phyloP scores from a whole-genome alignment of 805 yeast genomes.

The Saccharomycopsis sp. region DNA sequence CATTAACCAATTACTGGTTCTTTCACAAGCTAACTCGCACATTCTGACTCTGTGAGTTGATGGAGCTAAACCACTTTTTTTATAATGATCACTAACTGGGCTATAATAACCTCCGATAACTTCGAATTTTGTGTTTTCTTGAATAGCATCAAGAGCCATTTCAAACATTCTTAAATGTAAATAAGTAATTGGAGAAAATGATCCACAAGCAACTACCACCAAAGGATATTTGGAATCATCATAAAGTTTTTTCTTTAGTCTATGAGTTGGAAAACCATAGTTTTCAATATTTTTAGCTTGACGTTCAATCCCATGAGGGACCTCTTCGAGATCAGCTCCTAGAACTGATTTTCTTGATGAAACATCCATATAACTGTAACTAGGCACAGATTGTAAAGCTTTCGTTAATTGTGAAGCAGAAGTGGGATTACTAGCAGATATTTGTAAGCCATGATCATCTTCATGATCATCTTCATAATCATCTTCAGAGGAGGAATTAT shows the following conservation, averaged over 20 bases:
- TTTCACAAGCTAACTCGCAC: slow-evolving; percentile 97
- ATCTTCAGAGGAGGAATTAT: neutral
- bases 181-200: slow-evolving; percentile 92
- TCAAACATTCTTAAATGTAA: slow-evolving; percentile 95
- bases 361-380: too few species aligned
- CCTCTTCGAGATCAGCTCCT: slow-evolving; percentile 86
- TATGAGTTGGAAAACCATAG: slow-evolving; percentile 80
- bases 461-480: neutral
- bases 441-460: neutral
- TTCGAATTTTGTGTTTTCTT: slow-evolving; percentile 88
- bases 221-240: slow-evolving; percentile 78
- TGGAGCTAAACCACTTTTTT: slow-evolving; percentile 86
- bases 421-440: neutral
- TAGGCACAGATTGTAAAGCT: neutral
- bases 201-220: slow-evolving; percentile 95
- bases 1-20: slow-evolving; percentile 96
- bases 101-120: slow-evolving; percentile 95
- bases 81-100: slow-evolving; percentile 88
- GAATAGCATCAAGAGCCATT: slow-evolving; percentile 91
- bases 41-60: slow-evolving; percentile 86
- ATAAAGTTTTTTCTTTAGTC: slow-evolving; percentile 57
- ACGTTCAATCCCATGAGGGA: slow-evolving; percentile 86
- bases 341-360: slow-evolving; percentile 2
- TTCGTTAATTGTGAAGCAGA: too few species aligned
- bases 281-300: slow-evolving; percentile 65